A percentile compares a stretch with the other conserved stretches of the same genome.
phyloP scores from a whole-genome alignment of 2,329 filamentous ascomycete genomes.

The Domatiomyces globalis region DNA sequence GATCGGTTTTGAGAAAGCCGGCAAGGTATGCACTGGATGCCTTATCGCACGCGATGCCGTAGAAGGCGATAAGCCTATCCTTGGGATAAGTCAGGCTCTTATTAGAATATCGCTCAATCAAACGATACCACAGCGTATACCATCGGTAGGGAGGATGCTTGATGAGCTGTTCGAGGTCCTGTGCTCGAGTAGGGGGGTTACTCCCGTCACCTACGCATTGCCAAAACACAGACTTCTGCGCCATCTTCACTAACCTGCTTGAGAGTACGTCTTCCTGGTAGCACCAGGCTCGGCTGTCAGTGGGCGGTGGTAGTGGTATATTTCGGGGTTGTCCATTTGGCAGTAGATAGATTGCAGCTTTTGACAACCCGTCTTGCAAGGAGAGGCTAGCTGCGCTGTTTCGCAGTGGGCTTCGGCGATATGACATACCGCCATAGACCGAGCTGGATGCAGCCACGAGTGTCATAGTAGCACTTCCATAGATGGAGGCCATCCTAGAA shows the following conservation, averaged over 20 bases:
- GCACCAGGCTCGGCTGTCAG: not conserved
- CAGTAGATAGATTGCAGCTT: not conserved
- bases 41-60: not conserved
- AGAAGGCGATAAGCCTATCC: not conserved
- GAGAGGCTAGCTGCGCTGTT: not conserved
- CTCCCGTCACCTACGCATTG: not conserved
- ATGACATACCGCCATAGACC: not conserved
- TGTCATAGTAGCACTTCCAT: not conserved
- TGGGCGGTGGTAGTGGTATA: too few species aligned
- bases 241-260: not conserved
- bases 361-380: not conserved
- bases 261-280: not conserved
- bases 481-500: not conserved
- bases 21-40: too few species aligned
- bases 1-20: too few species aligned
- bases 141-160: not conserved
- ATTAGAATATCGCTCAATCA: not conserved
- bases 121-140: not conserved
- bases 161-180: not conserved
- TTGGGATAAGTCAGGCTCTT: not conserved
- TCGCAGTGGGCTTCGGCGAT: not conserved
- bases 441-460: not conserved
- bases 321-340: too few species aligned
- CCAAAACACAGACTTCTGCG: not conserved
- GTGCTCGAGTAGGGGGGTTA: not conserved